A percentile compares a stretch with the other conserved stretches of the same genome.
phyloP scores from a whole-genome alignment of 805 yeast species.

The Teunomyces panamensis region DNA sequence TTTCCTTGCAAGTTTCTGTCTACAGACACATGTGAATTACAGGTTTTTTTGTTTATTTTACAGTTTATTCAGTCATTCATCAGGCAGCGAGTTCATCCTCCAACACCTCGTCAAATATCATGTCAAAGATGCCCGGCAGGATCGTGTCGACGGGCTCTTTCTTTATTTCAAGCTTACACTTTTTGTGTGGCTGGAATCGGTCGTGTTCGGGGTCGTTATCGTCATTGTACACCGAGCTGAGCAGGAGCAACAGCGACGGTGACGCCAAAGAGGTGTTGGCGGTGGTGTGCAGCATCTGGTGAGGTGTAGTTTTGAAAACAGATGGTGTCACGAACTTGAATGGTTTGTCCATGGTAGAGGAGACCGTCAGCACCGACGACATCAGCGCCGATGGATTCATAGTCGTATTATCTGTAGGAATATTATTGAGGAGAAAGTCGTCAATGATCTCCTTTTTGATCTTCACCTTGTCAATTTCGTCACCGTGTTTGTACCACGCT shows the following conservation, averaged over 20 bases:
- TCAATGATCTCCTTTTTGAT: slow-evolving; percentile 41
- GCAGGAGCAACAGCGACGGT: slow-evolving; percentile 35
- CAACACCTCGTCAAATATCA: slow-evolving; percentile 27
- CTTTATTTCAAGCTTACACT: slow-evolving; percentile 12
- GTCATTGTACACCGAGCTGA: slow-evolving; percentile 17
- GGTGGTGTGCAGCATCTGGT: slow-evolving; percentile 5
- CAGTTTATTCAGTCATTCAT: too few species aligned
- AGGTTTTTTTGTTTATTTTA: too few species aligned
- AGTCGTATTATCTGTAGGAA: slow-evolving; percentile 19
- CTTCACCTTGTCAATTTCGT: slow-evolving; percentile 16
- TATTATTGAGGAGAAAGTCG: slow-evolving; percentile 37
- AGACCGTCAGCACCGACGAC: background rate
- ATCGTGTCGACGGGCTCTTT: slow-evolving; percentile 1
- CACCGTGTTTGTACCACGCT: background rate
- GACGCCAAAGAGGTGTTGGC: slow-evolving; percentile 25
- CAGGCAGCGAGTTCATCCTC: slow-evolving; percentile 14
- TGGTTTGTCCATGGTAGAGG: slow-evolving; percentile 1
- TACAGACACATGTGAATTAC: too few species aligned
- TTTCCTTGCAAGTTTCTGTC: too few species aligned
- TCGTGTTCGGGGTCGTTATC: slow-evolving; percentile 1
- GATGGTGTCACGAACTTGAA: slow-evolving; percentile 14
- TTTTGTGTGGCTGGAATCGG: slow-evolving; percentile 12
- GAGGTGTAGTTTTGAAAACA: slow-evolving; percentile 10
- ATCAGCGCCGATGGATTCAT: background rate
- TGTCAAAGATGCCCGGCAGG: slow-evolving; percentile 10